These are phyloP conservation scores for Microcyclospora tardicrescens DNA, from an alignment of 2,329 filamentous ascomycete genomes.

Conservation along the genomic window DNA sequence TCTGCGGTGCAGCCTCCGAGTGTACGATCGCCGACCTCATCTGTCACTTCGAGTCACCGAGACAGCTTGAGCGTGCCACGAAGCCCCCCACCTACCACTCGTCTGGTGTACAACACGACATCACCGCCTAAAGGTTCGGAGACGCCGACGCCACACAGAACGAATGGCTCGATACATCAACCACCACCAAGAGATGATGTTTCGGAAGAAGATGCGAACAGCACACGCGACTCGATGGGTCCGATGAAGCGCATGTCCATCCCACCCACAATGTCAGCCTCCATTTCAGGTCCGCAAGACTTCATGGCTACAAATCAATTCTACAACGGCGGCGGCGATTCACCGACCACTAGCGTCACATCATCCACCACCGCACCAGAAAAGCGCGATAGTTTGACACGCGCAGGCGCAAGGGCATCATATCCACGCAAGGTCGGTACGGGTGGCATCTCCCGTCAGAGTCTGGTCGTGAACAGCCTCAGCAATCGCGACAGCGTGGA, in stretches of 20 bases:
- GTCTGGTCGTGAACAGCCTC: conserved; percentile 12
- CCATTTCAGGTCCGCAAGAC: conserved; percentile 15
- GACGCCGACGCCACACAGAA: not conserved
- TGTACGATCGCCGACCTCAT: conserved; percentile 23
- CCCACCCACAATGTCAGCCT: conserved; percentile 13
- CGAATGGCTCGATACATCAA: conserved; percentile 19
- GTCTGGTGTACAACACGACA: conserved; percentile 3
- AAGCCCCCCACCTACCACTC: conserved; percentile 26
- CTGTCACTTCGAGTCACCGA: conserved; percentile 29
- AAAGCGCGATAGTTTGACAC: conserved; percentile 53
- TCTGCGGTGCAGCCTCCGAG: conserved; percentile 32
- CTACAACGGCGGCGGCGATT: conserved; percentile 15
- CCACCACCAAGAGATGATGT: conserved; percentile 18
- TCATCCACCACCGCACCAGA: conserved; percentile 27
- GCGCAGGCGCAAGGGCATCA: conserved; percentile 32
- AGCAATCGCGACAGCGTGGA: conserved; percentile 16
- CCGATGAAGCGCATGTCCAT: conserved; percentile 10
- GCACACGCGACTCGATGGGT: not conserved
- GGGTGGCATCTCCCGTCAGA: conserved; percentile 23
- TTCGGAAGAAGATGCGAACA: conserved; percentile 1
- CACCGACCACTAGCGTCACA: conserved; percentile 4
- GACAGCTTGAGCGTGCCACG: conserved; percentile 72
- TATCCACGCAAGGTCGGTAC: conserved; percentile 39
- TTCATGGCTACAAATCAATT: conserved; percentile 14
- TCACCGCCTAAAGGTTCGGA: conserved; percentile 6